Conservation (phyloP, 129 eudicot species). For the Flaveria trinervia region DNA sequence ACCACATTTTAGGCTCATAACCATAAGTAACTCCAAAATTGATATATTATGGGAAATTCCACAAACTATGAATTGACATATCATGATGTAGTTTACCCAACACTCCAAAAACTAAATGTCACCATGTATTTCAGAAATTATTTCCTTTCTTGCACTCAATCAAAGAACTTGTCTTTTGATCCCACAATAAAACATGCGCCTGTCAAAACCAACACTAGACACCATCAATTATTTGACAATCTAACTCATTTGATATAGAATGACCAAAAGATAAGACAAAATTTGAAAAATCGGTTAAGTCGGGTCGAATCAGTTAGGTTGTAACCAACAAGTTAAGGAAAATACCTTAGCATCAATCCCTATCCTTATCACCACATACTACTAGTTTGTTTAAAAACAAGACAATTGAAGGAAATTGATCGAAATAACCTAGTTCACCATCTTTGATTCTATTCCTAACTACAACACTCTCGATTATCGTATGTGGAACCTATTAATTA, state of each 20-base stretch:
- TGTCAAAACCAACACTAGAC: conserved; percentile 16
- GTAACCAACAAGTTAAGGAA: neutral
- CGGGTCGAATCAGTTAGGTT: too few species aligned
- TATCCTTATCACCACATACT: too few species aligned
- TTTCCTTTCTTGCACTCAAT: conserved; percentile 43
- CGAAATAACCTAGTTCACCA: too few species aligned
- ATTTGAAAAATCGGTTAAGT: too few species aligned
- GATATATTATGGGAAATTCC: conserved; percentile 30
- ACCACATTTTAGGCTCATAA: conserved; percentile 18
- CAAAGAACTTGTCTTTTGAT: conserved; percentile 36
- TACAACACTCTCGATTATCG: too few species aligned
- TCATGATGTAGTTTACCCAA: conserved; percentile 30
- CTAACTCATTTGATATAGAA: too few species aligned
- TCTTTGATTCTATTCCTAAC: too few species aligned
- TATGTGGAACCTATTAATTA: too few species aligned
- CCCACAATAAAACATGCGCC: conserved; percentile 37
- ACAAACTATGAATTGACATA: conserved; percentile 18
- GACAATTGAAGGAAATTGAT: neutral
- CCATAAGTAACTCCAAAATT: neutral
- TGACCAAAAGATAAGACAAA: neutral
- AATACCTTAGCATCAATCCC: too few species aligned
- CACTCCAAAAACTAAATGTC: conserved; percentile 47
- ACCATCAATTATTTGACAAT: conserved; percentile 7
- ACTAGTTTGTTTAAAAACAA: neutral
- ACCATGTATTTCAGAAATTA: conserved; percentile 47